phyloP scores from a whole-genome alignment of 1,284 basidiomycete genomes.

The Cronartium quercuum region DNA sequence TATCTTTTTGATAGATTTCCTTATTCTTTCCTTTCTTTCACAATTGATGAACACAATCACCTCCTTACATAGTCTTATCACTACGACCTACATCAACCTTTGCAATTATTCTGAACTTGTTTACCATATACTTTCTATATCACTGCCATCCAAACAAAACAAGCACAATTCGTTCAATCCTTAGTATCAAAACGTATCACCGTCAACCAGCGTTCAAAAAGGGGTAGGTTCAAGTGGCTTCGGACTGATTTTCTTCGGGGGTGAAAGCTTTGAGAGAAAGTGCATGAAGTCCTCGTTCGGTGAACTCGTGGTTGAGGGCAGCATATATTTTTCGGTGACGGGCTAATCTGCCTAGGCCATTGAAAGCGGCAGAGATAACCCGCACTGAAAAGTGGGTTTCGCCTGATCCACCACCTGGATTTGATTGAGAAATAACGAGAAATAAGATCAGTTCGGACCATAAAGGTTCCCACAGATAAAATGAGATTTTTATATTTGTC shows the following conservation, averaged over 20 bases:
- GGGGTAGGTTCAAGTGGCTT: too few species aligned
- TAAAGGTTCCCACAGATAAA: neutral
- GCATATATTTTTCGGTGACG: slow-evolving; percentile 26
- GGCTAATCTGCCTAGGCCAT: slow-evolving; percentile 17
- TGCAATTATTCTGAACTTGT: too few species aligned
- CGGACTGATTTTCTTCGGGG: slow-evolving; percentile 30
- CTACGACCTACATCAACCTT: too few species aligned
- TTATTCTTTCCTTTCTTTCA: too few species aligned
- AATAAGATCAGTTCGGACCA: neutral
- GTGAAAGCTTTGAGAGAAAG: slow-evolving; percentile 29
- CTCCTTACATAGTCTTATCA: too few species aligned
- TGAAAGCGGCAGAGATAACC: slow-evolving; percentile 7
- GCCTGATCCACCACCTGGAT: slow-evolving; percentile 35
- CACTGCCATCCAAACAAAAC: too few species aligned
- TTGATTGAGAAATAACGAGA: neutral
- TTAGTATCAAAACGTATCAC: too few species aligned
- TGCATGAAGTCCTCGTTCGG: slow-evolving; percentile 28
- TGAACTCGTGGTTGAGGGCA: slow-evolving; percentile 6
- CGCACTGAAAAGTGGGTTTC: slow-evolving; percentile 32
- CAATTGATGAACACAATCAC: too few species aligned
- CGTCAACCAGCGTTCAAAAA: too few species aligned
- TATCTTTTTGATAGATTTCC: too few species aligned
- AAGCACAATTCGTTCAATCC: too few species aligned
- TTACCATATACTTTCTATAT: too few species aligned
- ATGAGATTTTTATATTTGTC: neutral